These are phyloP conservation scores for Exophiala mesophila DNA, from an alignment of 2,329 filamentous ascomycete genomes.

Conservation along the genomic window DNA sequence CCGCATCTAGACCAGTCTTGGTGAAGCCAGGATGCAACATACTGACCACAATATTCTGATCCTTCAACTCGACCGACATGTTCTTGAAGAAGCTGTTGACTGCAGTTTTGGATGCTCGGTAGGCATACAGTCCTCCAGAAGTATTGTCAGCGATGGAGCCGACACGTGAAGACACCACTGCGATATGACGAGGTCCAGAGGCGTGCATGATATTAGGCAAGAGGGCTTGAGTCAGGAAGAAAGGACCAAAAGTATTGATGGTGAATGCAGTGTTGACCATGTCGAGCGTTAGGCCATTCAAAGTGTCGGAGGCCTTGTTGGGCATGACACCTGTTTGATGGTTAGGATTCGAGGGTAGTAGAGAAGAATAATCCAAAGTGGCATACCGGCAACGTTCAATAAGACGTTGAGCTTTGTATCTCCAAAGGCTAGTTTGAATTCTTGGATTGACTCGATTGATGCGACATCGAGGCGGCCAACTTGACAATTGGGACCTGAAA, in stretches of 20 bases:
- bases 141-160: constrained; percentile 41
- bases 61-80: constrained; percentile 39
- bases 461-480: constrained; percentile 18
- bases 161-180: constrained; percentile 40
- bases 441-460: constrained; percentile 21
- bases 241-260: constrained; percentile 41
- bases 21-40: constrained; percentile 43
- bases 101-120: constrained; percentile 41
- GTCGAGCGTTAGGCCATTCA: constrained; percentile 23
- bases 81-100: constrained; percentile 42
- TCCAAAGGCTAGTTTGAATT: constrained; percentile 21
- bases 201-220: constrained; percentile 36
- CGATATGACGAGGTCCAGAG: constrained; percentile 30
- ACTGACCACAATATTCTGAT: constrained; percentile 37
- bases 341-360: neutral
- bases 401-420: constrained; percentile 21
- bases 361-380: neutral
- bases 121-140: constrained; percentile 40
- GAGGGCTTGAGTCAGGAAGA: constrained; percentile 41
- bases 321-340: constrained; percentile 5
- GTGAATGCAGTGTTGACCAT: constrained; percentile 33
- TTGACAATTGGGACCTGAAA: constrained; percentile 8
- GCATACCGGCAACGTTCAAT: constrained; percentile 23
- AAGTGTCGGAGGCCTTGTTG: constrained; percentile 29
- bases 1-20: constrained; percentile 32